A percentile compares a stretch with the other conserved stretches of the same genome.
phyloP scores from a whole-genome alignment of 345 rosid species.

The Psidium friedrichsthalianum region DNA sequence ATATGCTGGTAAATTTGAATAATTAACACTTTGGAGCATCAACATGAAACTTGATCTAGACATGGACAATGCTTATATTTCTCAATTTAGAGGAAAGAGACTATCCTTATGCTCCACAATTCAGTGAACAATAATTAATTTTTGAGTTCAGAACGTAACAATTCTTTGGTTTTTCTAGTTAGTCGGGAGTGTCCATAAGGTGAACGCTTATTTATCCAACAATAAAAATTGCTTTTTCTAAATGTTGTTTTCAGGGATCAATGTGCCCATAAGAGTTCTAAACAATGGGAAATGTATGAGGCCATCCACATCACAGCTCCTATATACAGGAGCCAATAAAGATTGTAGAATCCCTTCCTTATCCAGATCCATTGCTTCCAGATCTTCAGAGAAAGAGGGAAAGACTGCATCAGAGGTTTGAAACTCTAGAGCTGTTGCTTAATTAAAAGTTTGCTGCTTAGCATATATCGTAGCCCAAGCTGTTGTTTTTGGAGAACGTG shows the following conservation, averaged over 20 bases:
- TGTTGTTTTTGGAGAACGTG: not conserved
- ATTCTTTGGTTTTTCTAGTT: not conserved
- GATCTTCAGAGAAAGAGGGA: constrained; percentile 35
- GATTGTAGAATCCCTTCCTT: constrained; percentile 9
- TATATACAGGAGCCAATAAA: constrained; percentile 8
- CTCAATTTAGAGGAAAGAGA: not conserved
- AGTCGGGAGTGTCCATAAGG: not conserved
- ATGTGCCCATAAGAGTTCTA: constrained; percentile 6
- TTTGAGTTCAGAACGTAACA: not conserved
- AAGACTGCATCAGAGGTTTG: constrained; percentile 52
- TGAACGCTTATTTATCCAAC: constrained; percentile 1
- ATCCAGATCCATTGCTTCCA: constrained; percentile 59
- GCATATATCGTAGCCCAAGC: not conserved
- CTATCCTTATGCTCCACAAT: not conserved
- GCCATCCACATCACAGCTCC: not conserved
- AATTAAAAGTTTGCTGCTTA: not conserved
- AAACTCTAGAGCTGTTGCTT: not conserved
- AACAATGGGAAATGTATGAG: constrained; percentile 2
- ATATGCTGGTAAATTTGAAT: not conserved
- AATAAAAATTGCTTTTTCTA: not conserved
- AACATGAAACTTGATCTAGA: not conserved
- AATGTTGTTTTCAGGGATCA: constrained; percentile 29
- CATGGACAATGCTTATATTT: not conserved
- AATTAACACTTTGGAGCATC: not conserved
- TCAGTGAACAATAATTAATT: not conserved